Conservation (phyloP, 495 filamentous ascomycete genomes). For the Viridothelium virens region DNA sequence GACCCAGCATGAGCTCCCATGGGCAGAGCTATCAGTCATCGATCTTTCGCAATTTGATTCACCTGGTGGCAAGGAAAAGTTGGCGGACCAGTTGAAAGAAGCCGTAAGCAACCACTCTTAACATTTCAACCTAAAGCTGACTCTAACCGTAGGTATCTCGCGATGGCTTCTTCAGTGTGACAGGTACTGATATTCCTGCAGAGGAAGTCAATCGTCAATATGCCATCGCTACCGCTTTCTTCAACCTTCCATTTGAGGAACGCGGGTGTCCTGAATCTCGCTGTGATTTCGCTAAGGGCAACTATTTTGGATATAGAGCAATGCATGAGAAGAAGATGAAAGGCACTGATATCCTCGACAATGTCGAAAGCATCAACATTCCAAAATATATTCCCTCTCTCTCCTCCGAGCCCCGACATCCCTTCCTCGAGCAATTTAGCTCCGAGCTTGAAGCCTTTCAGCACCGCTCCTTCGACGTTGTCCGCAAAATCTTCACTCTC, state of each 20-base stretch:
- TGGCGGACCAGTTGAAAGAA: constrained; percentile 51
- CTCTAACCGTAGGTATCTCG: constrained; percentile 5
- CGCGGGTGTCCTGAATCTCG: not conserved
- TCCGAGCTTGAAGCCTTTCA: constrained; percentile 44
- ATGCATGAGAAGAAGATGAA: constrained; percentile 12
- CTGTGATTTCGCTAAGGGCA: constrained; percentile 7
- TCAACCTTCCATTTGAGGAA: constrained; percentile 36
- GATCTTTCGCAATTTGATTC: constrained; percentile 46
- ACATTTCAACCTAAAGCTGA: not conserved
- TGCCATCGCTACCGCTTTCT: constrained; percentile 47
- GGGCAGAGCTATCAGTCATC: constrained; percentile 51
- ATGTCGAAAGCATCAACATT: constrained; percentile 15
- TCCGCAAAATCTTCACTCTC: constrained; percentile 41
- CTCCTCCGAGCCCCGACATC: constrained; percentile 10
- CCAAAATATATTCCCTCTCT: constrained; percentile 16
- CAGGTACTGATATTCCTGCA: constrained; percentile 47
- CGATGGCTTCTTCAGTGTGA: constrained; percentile 48
- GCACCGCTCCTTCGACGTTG: constrained; percentile 42
- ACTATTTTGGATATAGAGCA: constrained; percentile 2
- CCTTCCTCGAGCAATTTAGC: constrained; percentile 17
- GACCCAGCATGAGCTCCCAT: constrained; percentile 20
- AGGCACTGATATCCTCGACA: constrained; percentile 10
- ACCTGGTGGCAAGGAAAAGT: constrained; percentile 46
- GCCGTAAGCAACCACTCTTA: constrained; percentile 37
- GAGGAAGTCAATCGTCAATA: constrained; percentile 52